Evolutionary conservation across 2,329 filamentous ascomycete species (phyloP).

Genomic region (Phymatotrichopsis omnivora): DNA sequence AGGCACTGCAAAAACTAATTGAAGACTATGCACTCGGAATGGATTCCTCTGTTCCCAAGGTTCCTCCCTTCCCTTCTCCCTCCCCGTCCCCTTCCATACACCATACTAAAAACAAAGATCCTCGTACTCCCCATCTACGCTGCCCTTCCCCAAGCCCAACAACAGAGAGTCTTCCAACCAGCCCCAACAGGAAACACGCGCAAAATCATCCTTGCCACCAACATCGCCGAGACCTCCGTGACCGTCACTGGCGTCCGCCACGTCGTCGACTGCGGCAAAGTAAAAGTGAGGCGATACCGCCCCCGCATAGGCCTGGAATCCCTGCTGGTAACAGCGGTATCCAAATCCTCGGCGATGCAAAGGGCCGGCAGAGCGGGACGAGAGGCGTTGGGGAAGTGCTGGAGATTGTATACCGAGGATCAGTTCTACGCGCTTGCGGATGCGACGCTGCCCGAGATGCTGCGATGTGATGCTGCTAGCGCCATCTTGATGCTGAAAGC

Average conservation of each 20-base stretch:
- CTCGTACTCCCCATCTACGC: conserved; percentile 75
- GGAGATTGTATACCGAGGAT: conserved; percentile 72
- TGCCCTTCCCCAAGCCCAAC: conserved; percentile 73
- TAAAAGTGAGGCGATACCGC: conserved; percentile 87
- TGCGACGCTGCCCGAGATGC: conserved; percentile 74
- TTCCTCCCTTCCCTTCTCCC: conserved; percentile 32
- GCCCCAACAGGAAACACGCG: conserved; percentile 57
- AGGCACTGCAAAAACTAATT: conserved; percentile 66
- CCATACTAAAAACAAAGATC: conserved; percentile 35
- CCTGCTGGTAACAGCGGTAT: conserved; percentile 79
- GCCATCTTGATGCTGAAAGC: conserved; percentile 91
- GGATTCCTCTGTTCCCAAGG: conserved; percentile 61
- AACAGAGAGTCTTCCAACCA: conserved; percentile 75
- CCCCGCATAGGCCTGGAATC: conserved; percentile 79
- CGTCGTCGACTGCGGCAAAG: conserved; percentile 87
- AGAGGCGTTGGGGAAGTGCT: conserved; percentile 85
- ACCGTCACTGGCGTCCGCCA: conserved; percentile 88
- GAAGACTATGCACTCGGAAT: conserved; percentile 68
- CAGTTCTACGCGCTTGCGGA: conserved; percentile 61
- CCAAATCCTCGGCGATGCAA: conserved; percentile 86
- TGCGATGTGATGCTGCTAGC: conserved; percentile 77
- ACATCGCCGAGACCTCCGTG: conserved; percentile 97
- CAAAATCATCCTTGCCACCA: conserved; percentile 86
- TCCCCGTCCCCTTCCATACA: not conserved
- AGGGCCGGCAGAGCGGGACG: conserved; percentile 83